Base-by-base conservation (phyloP, 2,329 filamentous ascomycete species). In the Fusarium incarnatum region DNA sequence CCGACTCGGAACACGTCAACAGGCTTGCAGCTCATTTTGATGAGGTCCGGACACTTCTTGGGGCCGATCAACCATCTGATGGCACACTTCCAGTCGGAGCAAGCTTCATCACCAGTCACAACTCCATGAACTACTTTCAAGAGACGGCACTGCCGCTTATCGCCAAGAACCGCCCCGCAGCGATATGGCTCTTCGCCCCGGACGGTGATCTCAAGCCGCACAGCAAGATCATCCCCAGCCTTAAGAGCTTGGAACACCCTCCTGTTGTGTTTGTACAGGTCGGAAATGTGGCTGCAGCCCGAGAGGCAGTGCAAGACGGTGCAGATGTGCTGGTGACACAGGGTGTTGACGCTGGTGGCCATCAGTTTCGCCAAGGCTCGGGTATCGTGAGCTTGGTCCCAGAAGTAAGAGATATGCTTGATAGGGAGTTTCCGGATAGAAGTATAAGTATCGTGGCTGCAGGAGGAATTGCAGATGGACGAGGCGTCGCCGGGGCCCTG, bases 111-210 rank as follows among this genome's bases (percentile, higher is more conserved):
- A 86, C 88, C 47, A 88, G 87, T 59, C 78, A 84, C 54, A 76
- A 79, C 23, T 80, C 81, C 25, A 72, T 81, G 3, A n/a, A 62
- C 1, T 68, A 78, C 53, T 86, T 87, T 68, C 63, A 71, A 27
- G 64, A 77, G 58, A 83, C 81, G n/a, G 81, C 82, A 3, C 75
- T 88, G 4, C 84, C 85, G 2, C 68, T 91, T 15, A 79, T 92
- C 20, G 74, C 75, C 25, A 79, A 81, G 64, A 85, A 89, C 76
- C 79, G 78, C 0, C 89, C 89, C 3, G 85, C 84, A 4, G 89
- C 88, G 1, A 82, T 90, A 11, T 92, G 90, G 90, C 83, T 92
- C 48, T 92, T 92, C 73, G 90, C 89, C 5, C 88, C 89, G 3
- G 79, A 81, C 32, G 79, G 81, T 8, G 76, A 82, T 18, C 75